Base-by-base conservation (phyloP, 176 grass and related monocot genomes). In the Secale cereale region DNA sequence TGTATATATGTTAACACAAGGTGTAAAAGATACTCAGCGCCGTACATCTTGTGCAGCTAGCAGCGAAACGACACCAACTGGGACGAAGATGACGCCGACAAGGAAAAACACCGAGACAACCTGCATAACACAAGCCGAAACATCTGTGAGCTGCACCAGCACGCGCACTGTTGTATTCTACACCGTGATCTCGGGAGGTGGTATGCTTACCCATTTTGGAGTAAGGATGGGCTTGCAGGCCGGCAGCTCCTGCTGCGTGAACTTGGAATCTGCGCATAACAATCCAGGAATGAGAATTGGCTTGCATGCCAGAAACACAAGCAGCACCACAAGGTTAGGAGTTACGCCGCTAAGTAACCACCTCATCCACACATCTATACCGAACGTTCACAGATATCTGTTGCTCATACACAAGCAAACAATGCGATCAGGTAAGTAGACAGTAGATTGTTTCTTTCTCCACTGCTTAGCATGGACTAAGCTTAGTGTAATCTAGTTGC, bases 211-310 rank as follows among this genome's bases (percentile, higher is more conserved):
- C 97, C 97, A 99, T 94, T 89, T 91, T 39, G 97, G 97, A 86
- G 97, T 94, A 74, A 99, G 91, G 77, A 99, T 99, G 5, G 94
- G 94, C 81, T 99, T 99, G 63, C 97, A 99, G 65, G 97, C 97
- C 12, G 97, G 97, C 33, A 99, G 90, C 69, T 99, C 94, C 63
- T 99, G 97, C 78, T 99, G 97, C 3, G 97, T 99, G 82, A 99
- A 99, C 81, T 87, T 99, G 59, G 93, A 96, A 90, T 97, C 97
- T 99, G 90, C 2, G 9, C 23, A 92, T 28, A 28, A 54, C 6
- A 82, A 64, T 33, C 57, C 57, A 36, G n/a, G 9, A 72, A 17
- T 87, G 65, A 75, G 60, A 89, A 50, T 72, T 20, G 12, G 33
- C 33, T 72, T 43, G 23, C 7, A 54, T 59, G 1, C 9, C 7